Evolutionary conservation across 2,329 filamentous ascomycete genomes (phyloP).

Genomic region (Plectosphaerella plurivora): DNA sequence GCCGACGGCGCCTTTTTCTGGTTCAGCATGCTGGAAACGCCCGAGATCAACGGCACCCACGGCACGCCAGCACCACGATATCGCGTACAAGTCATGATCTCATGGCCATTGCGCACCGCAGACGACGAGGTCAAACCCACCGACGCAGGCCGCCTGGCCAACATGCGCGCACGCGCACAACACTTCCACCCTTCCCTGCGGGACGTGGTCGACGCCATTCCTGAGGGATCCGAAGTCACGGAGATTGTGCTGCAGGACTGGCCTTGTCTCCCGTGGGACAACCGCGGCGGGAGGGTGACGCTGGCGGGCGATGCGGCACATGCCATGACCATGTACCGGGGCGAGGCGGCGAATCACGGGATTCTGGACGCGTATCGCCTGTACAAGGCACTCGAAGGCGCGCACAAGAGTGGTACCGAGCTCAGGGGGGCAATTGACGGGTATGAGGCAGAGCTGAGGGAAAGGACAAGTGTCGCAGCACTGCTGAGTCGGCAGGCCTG

Average conservation of each 20-base stretch:
- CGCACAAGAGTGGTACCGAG: constrained; percentile 9
- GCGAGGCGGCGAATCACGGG: constrained; percentile 34
- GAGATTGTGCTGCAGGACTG: constrained; percentile 31
- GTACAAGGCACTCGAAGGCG: constrained; percentile 14
- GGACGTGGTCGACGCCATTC: constrained; percentile 35
- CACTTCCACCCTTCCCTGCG: constrained; percentile 32
- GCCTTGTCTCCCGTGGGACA: constrained; percentile 34
- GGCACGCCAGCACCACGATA: constrained; percentile 27
- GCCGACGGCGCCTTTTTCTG: constrained; percentile 39
- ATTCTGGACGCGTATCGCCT: constrained; percentile 31
- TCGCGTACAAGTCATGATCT: constrained; percentile 39
- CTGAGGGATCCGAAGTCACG: constrained; percentile 30
- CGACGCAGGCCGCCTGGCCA: constrained; percentile 23
- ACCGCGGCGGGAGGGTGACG: constrained; percentile 36
- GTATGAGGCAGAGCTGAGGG: constrained; percentile 26
- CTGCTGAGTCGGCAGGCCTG: constrained; percentile 25
- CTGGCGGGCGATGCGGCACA: constrained; percentile 51
- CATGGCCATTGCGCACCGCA: constrained; percentile 33
- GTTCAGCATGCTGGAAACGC: constrained; percentile 41
- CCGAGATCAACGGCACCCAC: constrained; percentile 26
- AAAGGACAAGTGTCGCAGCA: constrained; percentile 20
- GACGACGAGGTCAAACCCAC: constrained; percentile 26
- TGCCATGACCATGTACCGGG: constrained; percentile 53
- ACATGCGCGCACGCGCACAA: constrained; percentile 32
- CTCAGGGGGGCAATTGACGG: constrained; percentile 14